These are phyloP conservation scores for Talaromyces sp. DNA, from an alignment of 2,329 filamentous ascomycete genomes.

Conservation along the genomic window DNA sequence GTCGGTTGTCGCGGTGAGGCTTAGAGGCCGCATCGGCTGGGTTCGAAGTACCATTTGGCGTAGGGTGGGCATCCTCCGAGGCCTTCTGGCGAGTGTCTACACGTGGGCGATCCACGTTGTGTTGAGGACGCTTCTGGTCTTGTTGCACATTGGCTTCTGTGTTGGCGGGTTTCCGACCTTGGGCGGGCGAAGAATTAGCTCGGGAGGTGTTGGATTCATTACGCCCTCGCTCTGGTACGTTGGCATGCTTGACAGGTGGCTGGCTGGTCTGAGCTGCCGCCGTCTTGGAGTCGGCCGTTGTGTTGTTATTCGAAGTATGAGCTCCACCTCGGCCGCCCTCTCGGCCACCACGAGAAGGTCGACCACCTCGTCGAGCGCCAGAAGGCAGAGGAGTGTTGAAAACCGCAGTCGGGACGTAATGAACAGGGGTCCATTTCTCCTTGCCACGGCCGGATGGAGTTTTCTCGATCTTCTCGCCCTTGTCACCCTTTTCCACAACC, in stretches of 20 bases:
- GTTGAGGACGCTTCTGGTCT: conserved; percentile 30
- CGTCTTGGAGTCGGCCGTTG: conserved; percentile 26
- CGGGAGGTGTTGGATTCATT: conserved; percentile 31
- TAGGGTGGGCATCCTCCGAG: conserved; percentile 24
- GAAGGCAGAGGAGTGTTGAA: conserved; percentile 73
- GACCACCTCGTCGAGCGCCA: conserved; percentile 49
- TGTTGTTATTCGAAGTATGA: conserved; percentile 26
- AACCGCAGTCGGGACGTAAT: conserved; percentile 75
- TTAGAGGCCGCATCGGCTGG: conserved; percentile 27
- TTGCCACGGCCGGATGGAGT: conserved; percentile 57
- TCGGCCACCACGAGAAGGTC: conserved; percentile 52
- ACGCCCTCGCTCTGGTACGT: conserved; percentile 28
- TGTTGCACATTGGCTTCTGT: conserved; percentile 22
- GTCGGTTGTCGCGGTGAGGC: conserved; percentile 30
- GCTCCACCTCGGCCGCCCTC: conserved; percentile 43
- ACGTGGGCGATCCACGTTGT: conserved; percentile 26
- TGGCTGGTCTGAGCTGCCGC: conserved; percentile 23
- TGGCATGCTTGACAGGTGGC: conserved; percentile 24
- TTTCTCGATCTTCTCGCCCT: conserved; percentile 60
- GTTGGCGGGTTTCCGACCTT: conserved; percentile 30
- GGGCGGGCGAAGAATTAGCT: conserved; percentile 36
- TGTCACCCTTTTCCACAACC: conserved; percentile 55
- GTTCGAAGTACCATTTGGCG: conserved; percentile 21
- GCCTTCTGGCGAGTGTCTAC: conserved; percentile 22
- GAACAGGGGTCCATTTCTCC: conserved; percentile 78